Evolutionary conservation across 2,329 filamentous ascomycete genomes (phyloP), one percentile per base, ranked within the genome.

Genomic region (Exophiala lecanii-corni): DNA sequence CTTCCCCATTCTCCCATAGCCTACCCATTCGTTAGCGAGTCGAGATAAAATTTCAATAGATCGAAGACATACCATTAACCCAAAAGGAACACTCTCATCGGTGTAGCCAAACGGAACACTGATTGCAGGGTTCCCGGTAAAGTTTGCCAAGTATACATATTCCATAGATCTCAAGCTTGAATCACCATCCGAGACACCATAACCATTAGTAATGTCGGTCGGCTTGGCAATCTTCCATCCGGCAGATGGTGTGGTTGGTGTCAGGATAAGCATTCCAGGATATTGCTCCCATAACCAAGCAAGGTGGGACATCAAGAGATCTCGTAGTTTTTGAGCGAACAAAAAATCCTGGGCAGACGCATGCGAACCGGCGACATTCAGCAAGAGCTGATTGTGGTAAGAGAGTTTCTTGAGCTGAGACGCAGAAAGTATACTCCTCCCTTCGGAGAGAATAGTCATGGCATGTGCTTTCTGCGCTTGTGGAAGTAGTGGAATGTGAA

Each of bases 81-180:
- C 75, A 2, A 78, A 65, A 0, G 75, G 74, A 0, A 78, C 61
- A 15, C 54, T 51, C 0, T 58, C 63, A 6, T 63, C 58, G 20
- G 57, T 57, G 64, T 89, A 94, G 1, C 86, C 89, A 9, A 86
- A 80, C 0, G 89, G 88, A 25, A 79, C 80, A 34, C 72, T 80
- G 9, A 94, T 76, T 1, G 86, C 80, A 1, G 89, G 89, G 36
- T 82, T 81, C 0, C 89, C 89, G 0, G 74, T 79, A 55, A 88
- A 82, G 64, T 96, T 96, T 5, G 89, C 84, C 25, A 94, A 65
- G 76, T 85, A 94, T 12, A 86, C 81, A 64, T 87, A 95, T 62
- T 83, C 79, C 87, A 95, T 94, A 59, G 78, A 86, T 18, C 76
- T 71, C n/a, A 94, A 69, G 12, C 79, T 81, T 48, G 68, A 71